Evolutionary conservation across 176 grass and related monocot genomes (phyloP).

Genomic region (Ampelocalamus luodianensis): DNA sequence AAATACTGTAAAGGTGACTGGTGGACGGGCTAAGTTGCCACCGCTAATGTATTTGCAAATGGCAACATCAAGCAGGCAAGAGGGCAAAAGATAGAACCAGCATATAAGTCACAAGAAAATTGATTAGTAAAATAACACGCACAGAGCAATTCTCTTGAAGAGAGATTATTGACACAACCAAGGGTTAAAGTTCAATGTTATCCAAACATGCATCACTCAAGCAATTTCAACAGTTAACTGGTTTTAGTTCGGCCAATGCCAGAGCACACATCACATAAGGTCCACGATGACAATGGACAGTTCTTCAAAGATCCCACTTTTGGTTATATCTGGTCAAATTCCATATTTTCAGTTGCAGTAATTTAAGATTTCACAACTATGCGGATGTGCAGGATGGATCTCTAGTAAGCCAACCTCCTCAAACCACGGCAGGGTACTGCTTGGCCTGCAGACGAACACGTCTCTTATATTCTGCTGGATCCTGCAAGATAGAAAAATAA

Average conservation of each 20-base stretch:
- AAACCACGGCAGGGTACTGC: constrained; percentile 74
- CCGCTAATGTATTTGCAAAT: not conserved
- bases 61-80: not conserved
- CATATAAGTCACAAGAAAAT: not conserved
- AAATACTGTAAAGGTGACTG: not conserved
- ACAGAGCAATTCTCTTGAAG: not conserved
- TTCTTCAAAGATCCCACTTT: constrained; percentile 15
- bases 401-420: constrained; percentile 37
- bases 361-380: constrained; percentile 34
- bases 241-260: constrained; percentile 25
- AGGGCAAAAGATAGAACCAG: not conserved
- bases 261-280: constrained; percentile 4
- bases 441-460: constrained; percentile 72
- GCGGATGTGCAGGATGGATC: constrained; percentile 21
- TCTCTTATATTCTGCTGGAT: constrained; percentile 69
- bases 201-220: constrained; percentile 29
- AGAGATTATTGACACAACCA: not conserved
- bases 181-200: constrained; percentile 6
- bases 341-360: constrained; percentile 36
- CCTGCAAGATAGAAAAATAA: constrained; percentile 44
- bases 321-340: constrained; percentile 41
- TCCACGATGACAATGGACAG: constrained; percentile 22
- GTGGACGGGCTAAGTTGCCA: not conserved
- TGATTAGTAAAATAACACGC: not conserved
- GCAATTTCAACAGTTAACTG: not conserved